Evolutionary conservation across 805 yeast species (phyloP), one percentile per base, ranked within the genome.

Genomic region (Naumovozyma baii): DNA sequence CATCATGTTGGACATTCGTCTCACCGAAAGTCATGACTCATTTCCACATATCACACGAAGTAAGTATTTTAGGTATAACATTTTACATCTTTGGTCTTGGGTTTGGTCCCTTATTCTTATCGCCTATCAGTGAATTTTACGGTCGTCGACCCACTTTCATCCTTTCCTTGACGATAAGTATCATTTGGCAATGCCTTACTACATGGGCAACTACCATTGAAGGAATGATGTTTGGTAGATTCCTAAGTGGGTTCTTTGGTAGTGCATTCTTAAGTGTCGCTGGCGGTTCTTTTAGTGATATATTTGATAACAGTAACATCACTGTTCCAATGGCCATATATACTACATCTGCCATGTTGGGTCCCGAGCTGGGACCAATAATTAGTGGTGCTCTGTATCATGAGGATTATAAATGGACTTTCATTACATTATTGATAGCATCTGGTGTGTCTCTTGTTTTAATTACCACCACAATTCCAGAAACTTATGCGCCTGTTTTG

Each of bases 211-310:
- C 70, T 15, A 79, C 78, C 41, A 72, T 77, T 25, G 78, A 77
- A 7, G 83, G 80, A 26, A 62, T 83, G 41, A 58, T 80, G 41
- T 73, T 80, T 34, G 73, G 79, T 38, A 72, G 92, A 46, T 74
- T 80, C 47, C 60, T 80, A 44, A 75, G 78, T 10, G 92, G 92
- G 1, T 68, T 82, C 34, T 79, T 79, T 48, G 87, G 87, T 3
- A 78, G 85, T 37, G 80, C 83, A 2, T 82, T 86, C 31, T 64
- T 83, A 47, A 75, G 80, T 44, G 80, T 82, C 25, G 85, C 86
- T 8, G 87, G 88, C 28, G 94, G 92, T 16, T 70, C 83, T 1
- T 64, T 83, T 34, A 77, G 85, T 9, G 94, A 83, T 57, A 67
- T 83, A 41, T 83, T 77, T 66, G 64, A 64, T 15, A 76, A 76